A percentile compares a stretch with the other conserved stretches of the same genome.
These are phyloP conservation scores for Chloranthus sessilifolius DNA, from an alignment of 164 flowering plant genomes.

Conservation along the genomic window DNA sequence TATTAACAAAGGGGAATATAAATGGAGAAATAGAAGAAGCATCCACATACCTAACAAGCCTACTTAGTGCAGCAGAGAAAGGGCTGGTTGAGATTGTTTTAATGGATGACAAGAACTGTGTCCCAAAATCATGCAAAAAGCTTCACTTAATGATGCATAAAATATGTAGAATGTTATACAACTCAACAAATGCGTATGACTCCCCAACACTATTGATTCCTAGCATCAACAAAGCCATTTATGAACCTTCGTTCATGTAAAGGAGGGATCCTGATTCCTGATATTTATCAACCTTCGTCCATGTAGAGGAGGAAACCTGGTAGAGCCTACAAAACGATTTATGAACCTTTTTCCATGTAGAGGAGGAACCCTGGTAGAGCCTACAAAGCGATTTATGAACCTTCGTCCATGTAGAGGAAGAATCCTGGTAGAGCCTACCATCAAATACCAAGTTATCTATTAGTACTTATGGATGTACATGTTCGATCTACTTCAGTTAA, in stretches of 20 bases:
- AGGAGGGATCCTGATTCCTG: too few relatives aligned
- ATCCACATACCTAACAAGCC: slow-evolving; percentile 13
- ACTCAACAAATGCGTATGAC: slow-evolving; percentile 28
- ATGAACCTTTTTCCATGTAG: slow-evolving; percentile 1
- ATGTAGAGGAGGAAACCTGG: too few relatives aligned
- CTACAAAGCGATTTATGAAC: slow-evolving; percentile 30
- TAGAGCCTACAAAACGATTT: too few relatives aligned
- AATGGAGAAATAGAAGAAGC: slow-evolving; percentile 24
- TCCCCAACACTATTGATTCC: slow-evolving; percentile 22
- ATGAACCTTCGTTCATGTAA: too few relatives aligned
- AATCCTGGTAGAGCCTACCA: too few relatives aligned
- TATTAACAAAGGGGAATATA: slow-evolving; percentile 28
- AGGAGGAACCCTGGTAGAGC: too few relatives aligned
- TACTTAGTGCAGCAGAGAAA: slow-evolving; percentile 19
- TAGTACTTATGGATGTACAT: too few relatives aligned
- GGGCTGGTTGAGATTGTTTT: slow-evolving; percentile 30
- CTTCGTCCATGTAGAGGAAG: neutral
- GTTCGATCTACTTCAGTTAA: too few relatives aligned
- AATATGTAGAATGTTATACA: slow-evolving; percentile 39
- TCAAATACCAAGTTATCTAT: too few relatives aligned
- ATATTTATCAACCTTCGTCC: slow-evolving; percentile 19
- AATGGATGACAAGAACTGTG: slow-evolving; percentile 16
- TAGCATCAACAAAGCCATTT: slow-evolving; percentile 37
- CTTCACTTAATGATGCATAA: slow-evolving; percentile 26
- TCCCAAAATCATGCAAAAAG: slow-evolving; percentile 16